Evolutionary conservation across 177 flowering plant genomes (phyloP).

Genomic region (Tripterygium wilfordii): DNA sequence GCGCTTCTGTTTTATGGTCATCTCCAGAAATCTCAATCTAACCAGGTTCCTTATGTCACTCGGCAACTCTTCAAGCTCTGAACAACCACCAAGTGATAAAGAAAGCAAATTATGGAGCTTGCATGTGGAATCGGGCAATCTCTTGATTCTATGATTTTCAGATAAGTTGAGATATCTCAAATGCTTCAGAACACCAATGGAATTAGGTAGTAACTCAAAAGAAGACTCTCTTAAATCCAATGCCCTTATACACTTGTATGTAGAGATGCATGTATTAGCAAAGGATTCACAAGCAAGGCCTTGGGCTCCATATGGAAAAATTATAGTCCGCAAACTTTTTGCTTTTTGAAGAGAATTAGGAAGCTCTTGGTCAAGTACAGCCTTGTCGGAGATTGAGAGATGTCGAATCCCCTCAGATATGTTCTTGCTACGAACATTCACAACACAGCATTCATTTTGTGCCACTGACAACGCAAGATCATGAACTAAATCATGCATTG

Average conservation of each 20-base stretch:
- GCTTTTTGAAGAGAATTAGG: background rate
- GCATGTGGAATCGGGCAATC: conserved; percentile 8
- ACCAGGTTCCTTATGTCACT: conserved; percentile 1
- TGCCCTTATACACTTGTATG: background rate
- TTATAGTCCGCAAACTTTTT: no score
- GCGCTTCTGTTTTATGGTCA: conserved; percentile 2
- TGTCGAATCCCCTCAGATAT: background rate
- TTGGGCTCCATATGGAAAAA: no score
- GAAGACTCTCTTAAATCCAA: background rate
- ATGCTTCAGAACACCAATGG: conserved; percentile 3
- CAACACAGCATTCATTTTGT: background rate
- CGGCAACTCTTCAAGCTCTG: conserved; percentile 1
- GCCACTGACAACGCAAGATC: conserved; percentile 9
- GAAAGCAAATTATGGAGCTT: conserved; percentile 3
- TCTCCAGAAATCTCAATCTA: background rate
- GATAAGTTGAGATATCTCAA: conserved; percentile 8
- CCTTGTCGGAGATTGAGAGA: background rate
- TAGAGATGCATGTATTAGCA: background rate
- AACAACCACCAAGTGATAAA: background rate
- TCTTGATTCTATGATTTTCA: background rate
- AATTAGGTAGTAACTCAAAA: background rate
- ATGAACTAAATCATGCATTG: conserved; percentile 13
- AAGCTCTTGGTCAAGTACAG: background rate
- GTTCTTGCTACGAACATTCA: background rate
- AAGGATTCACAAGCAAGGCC: background rate